These are phyloP conservation scores for Metschnikowia lochheadii DNA, from an alignment of 805 yeast species.

Conservation along the genomic window DNA sequence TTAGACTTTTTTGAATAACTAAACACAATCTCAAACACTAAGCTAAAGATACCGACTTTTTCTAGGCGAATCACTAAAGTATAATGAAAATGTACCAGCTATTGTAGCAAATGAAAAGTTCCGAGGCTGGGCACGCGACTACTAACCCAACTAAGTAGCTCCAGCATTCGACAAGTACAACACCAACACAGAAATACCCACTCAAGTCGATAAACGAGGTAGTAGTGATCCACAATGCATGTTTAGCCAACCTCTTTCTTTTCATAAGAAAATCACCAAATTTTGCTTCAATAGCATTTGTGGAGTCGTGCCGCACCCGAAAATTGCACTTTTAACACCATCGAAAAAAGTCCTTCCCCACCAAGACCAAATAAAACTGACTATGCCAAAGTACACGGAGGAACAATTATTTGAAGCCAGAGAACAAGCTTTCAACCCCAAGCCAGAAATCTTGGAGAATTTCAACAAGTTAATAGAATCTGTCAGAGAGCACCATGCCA, in stretches of 20 bases:
- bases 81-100: not conserved
- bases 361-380: constrained; percentile 1
- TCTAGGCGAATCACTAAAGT: not conserved
- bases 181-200: not conserved
- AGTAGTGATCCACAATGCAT: too few relatives aligned
- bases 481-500: constrained; percentile 47
- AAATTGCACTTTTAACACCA: constrained; percentile 3
- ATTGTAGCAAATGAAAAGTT: not conserved
- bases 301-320: constrained; percentile 15
- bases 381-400: constrained; percentile 61
- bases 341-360: constrained; percentile 4
- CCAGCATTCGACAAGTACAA: not conserved
- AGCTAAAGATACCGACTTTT: too few relatives aligned
- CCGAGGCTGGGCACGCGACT: not conserved
- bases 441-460: constrained; percentile 58
- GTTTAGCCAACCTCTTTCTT: not conserved
- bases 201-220: not conserved
- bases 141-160: not conserved
- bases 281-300: not conserved
- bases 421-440: constrained; percentile 55
- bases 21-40: too few relatives aligned
- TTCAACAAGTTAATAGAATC: constrained; percentile 65
- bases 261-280: too few relatives aligned
- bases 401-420: constrained; percentile 61
- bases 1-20: too few relatives aligned